A percentile compares a stretch with the other conserved stretches of the same genome.
These are phyloP conservation scores for Logfia minima DNA, from an alignment of 129 eudicot species.

Conservation along the genomic window DNA sequence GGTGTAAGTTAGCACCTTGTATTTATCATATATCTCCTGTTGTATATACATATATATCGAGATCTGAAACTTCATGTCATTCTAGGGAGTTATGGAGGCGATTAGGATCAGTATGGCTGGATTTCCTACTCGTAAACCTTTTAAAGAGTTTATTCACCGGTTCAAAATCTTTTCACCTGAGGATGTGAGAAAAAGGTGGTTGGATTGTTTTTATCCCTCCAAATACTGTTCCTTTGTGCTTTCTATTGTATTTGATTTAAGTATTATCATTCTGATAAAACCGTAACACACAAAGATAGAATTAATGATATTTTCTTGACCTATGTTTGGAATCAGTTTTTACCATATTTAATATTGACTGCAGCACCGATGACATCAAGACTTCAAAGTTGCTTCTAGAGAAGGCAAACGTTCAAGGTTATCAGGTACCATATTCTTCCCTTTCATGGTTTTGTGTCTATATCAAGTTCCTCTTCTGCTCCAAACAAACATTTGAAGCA, in stretches of 20 bases:
- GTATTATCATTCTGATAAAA: not conserved
- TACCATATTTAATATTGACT: slow-evolving; percentile 13
- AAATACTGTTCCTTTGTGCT: not conserved
- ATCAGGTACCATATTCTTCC: slow-evolving; percentile 54
- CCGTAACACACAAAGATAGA: not conserved
- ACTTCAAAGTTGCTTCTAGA: slow-evolving; percentile 58
- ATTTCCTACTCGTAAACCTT: slow-evolving; percentile 83
- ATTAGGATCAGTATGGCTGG: slow-evolving; percentile 97
- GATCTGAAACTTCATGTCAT: slow-evolving; percentile 6
- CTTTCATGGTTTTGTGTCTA: not conserved
- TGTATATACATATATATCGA: slow-evolving; percentile 6
- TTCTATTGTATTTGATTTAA: not conserved
- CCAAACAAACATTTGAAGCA: not conserved
- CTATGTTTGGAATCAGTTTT: slow-evolving; percentile 8
- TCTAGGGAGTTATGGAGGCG: slow-evolving; percentile 96
- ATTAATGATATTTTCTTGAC: not conserved
- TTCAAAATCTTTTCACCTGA: slow-evolving; percentile 74
- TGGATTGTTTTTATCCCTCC: not conserved
- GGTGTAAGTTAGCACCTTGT: slow-evolving; percentile 59
- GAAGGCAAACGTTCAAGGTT: slow-evolving; percentile 67
- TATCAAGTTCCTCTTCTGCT: not conserved
- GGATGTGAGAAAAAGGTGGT: slow-evolving; percentile 56
- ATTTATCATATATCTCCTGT: slow-evolving; percentile 7
- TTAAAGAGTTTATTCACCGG: slow-evolving; percentile 69
- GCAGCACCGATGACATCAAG: slow-evolving; percentile 55